A percentile compares a stretch with the other conserved stretches of the same genome.
Evolutionary conservation across 2,329 filamentous ascomycete genomes (phyloP).

Genomic region (Hawksworthiomyces lignivorus): DNA sequence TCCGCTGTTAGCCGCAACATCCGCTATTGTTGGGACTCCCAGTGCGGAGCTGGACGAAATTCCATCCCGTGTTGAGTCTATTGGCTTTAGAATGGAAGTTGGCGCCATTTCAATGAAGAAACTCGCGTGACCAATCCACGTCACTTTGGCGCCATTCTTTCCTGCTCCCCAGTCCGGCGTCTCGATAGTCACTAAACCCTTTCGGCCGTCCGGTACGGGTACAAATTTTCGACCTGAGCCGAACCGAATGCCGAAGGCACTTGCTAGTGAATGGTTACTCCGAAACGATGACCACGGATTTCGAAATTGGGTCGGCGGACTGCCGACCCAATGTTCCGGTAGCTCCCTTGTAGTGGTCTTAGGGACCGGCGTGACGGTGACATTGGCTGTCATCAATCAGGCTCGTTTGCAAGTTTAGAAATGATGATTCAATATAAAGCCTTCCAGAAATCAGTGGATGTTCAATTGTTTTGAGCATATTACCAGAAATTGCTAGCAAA

Average conservation of each 20-base stretch:
- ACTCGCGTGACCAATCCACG: constrained; percentile 91
- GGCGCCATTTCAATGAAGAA: constrained; percentile 92
- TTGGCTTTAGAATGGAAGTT: too few species aligned
- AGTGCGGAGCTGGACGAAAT: too few species aligned
- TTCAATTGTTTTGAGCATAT: too few species aligned
- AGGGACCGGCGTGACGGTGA: background rate
- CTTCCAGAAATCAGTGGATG: too few species aligned
- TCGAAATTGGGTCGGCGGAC: constrained; percentile 7
- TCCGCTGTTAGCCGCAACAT: background rate
- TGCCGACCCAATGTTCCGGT: constrained; percentile 9
- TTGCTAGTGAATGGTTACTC: background rate
- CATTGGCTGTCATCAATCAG: too few species aligned
- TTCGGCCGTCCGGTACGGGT: constrained; percentile 4
- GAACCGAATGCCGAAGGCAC: background rate
- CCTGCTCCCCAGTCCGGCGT: constrained; percentile 6
- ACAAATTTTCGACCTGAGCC: constrained; percentile 6
- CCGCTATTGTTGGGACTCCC: too few species aligned
- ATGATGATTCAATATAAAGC: too few species aligned
- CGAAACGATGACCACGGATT: constrained; percentile 12
- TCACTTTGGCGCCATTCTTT: constrained; percentile 39
- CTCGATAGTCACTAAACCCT: constrained; percentile 3
- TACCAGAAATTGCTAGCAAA: too few species aligned
- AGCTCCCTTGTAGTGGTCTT: background rate
- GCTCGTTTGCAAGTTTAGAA: too few species aligned
- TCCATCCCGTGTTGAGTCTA: too few species aligned